Base-by-base conservation (phyloP, 768 basidiomycete genomes). In the Lactifluus pinguis region DNA sequence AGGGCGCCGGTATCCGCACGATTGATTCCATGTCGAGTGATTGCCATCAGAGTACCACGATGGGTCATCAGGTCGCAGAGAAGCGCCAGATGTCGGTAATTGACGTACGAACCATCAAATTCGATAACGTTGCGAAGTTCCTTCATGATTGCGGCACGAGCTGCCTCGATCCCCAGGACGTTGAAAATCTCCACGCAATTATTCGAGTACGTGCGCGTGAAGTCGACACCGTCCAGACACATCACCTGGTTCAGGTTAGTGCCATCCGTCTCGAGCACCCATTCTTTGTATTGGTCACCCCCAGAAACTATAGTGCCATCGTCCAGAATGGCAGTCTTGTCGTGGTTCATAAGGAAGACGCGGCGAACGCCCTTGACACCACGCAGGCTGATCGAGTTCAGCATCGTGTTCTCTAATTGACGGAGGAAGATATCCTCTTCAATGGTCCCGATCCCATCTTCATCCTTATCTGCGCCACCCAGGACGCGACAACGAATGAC, bases 51-150 rank as follows among this genome's bases (percentile, higher is more conserved):
- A 3, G 81, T 71, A 30, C 97, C 97, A 47, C 92, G 89, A 69
- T 95, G 92, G 11, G 95, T 98, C 97, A 99, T 99, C 57, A 98
- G 78, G 72, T 99, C 95, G 74, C 93, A 95, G 30, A 99, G 83
- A n/a, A 99, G 78, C 2, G 93, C 91, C 52, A 98, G 80, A 74
- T 99, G 97, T 57, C 97, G 85, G 74, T 95, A 98, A 75, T 99
- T 98, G 79, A 99, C 97, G 69, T 98, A 97, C 17, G 95, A 98
- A 79, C 95, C 95, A 70, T 98, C 95, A 77, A 98, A 98, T 74
- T 98, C 95, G 74, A 99, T 97, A 71, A 98, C 97, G 59, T 85
- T 82, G 64, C 95, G 87, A 49, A 99, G 74, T 72, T 99, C 97
- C 76, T 81, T 91, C 81, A 97, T 85, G 68, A 99, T 87, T 8